Evolutionary conservation across 805 yeast genomes (phyloP).

Genomic region (Tetrapisispora phaffii): DNA sequence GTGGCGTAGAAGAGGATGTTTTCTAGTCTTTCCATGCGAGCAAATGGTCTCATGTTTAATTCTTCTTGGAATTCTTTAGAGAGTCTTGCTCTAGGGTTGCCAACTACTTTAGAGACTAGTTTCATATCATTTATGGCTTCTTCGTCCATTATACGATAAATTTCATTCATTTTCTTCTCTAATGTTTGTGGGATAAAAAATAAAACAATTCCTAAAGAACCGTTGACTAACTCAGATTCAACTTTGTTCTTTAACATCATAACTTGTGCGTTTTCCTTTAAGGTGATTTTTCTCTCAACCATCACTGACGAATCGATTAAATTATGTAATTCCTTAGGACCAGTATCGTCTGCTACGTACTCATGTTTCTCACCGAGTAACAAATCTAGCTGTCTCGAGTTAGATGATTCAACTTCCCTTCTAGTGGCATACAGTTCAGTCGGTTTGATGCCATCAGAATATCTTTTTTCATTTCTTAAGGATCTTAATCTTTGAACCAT

Average conservation of each 20-base stretch:
- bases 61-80: conserved; percentile 24
- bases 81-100: conserved; percentile 11
- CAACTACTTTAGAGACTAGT: conserved; percentile 28
- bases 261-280: conserved; percentile 86
- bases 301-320: conserved; percentile 49
- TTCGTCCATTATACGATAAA: conserved; percentile 20
- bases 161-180: conserved; percentile 15
- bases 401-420: conserved; percentile 73
- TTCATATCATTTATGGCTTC: conserved; percentile 26
- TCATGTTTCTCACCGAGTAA: conserved; percentile 39
- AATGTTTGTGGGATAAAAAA: conserved; percentile 29
- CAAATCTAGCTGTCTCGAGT: conserved; percentile 38
- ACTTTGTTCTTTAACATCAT: conserved; percentile 84
- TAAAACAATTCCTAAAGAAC: conserved; percentile 71
- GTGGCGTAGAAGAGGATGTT: conserved; percentile 15
- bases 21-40: conserved; percentile 9
- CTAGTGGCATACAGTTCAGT: conserved; percentile 86
- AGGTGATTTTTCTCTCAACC: conserved; percentile 53
- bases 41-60: conserved; percentile 15
- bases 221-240: conserved; percentile 66
- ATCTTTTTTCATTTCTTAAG: conserved; percentile 47
- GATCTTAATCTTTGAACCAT: conserved; percentile 40
- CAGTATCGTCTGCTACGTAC: conserved; percentile 41
- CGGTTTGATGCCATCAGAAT: conserved; percentile 73
- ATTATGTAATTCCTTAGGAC: conserved; percentile 23